Conservation (phyloP, 768 basidiomycete genomes). For the Tubosaeta sp. region DNA sequence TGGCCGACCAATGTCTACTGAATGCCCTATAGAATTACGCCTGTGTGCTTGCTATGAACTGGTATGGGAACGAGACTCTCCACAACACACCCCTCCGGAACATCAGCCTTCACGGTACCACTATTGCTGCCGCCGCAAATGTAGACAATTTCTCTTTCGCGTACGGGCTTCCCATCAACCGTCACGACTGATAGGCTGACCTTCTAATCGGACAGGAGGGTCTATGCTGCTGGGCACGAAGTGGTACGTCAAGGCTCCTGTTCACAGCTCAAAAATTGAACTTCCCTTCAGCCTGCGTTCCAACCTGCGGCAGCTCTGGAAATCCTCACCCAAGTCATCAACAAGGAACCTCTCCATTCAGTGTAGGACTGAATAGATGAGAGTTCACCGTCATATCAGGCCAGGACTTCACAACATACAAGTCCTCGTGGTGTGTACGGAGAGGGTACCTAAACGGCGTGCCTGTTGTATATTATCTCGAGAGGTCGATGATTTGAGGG, state of each 20-base stretch:
- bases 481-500: no score
- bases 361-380: no score
- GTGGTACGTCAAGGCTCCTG: constrained; percentile 39
- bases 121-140: constrained; percentile 61
- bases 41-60: constrained; percentile 43
- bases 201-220: constrained; percentile 36
- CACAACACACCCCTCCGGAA: constrained; percentile 43
- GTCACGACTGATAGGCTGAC: background rate
- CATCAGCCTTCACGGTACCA: constrained; percentile 50
- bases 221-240: constrained; percentile 59
- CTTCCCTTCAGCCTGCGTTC: constrained; percentile 48
- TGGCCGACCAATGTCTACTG: background rate
- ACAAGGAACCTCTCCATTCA: constrained; percentile 50
- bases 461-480: no score
- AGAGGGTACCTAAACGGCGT: no score
- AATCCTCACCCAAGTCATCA: constrained; percentile 55
- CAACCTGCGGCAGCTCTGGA: constrained; percentile 54
- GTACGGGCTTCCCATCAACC: constrained; percentile 34
- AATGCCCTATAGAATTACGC: constrained; percentile 27
- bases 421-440: no score
- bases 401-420: no score
- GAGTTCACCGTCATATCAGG: no score
- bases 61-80: constrained; percentile 41
- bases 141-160: constrained; percentile 67
- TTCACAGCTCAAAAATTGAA: no score